phyloP scores from a whole-genome alignment of 805 yeast genomes.

The Schwanniomyces sp. region DNA sequence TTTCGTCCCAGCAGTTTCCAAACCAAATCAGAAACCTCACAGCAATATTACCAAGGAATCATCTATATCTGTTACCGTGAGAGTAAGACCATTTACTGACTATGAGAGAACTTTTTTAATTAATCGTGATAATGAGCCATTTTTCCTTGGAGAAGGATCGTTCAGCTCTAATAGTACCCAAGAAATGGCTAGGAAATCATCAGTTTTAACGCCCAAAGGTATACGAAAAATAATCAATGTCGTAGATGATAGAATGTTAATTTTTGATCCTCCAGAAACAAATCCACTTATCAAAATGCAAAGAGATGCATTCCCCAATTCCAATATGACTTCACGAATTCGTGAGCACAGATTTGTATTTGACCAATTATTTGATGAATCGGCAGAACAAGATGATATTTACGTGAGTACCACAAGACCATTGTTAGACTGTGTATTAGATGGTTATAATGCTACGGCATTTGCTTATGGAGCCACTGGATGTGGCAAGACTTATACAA shows the following conservation, averaged over 20 bases:
- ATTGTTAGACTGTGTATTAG: slow-evolving; percentile 68
- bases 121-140: slow-evolving; percentile 32
- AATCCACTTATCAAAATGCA: slow-evolving; percentile 60
- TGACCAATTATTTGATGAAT: slow-evolving; percentile 73
- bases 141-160: slow-evolving; percentile 58
- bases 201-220: slow-evolving; percentile 42
- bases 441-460: slow-evolving; percentile 87
- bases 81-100: slow-evolving; percentile 80
- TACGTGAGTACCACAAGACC: slow-evolving; percentile 69
- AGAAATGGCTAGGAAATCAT: slow-evolving; percentile 12
- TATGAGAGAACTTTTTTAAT: slow-evolving; percentile 53
- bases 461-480: slow-evolving; percentile 98
- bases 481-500: slow-evolving; percentile 95
- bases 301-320: slow-evolving; percentile 38
- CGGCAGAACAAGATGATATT: slow-evolving; percentile 64
- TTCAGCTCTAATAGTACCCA: slow-evolving; percentile 17
- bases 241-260: slow-evolving; percentile 81
- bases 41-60: slow-evolving; percentile 35
- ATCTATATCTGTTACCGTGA: slow-evolving; percentile 72
- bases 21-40: neutral
- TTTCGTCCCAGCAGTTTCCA: neutral
- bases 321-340: slow-evolving; percentile 43
- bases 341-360: slow-evolving; percentile 80
- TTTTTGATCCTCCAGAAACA: slow-evolving; percentile 80
- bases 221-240: slow-evolving; percentile 72